phyloP scores from a whole-genome alignment of 768 basidiomycete species.

The Heimioporus sp. region DNA sequence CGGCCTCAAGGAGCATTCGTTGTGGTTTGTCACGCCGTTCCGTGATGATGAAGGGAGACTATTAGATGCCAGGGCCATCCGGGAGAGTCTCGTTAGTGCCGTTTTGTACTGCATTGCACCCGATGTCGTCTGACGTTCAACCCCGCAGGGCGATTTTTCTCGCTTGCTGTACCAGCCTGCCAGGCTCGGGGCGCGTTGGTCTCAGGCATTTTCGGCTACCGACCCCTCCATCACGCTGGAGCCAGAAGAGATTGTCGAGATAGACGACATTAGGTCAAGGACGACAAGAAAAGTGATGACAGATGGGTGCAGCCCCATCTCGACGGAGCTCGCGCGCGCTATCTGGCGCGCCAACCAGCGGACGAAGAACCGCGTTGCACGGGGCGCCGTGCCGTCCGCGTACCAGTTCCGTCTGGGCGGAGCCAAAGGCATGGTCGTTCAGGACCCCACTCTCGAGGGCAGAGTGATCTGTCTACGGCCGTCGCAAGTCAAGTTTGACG shows the following conservation, averaged over 20 bases:
- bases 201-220: slow-evolving; percentile 53
- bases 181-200: slow-evolving; percentile 50
- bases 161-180: slow-evolving; percentile 40
- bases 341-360: slow-evolving; percentile 38
- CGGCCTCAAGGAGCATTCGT: slow-evolving; percentile 47
- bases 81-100: slow-evolving; percentile 33
- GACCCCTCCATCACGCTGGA: slow-evolving; percentile 43
- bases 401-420: slow-evolving; percentile 46
- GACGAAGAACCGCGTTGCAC: slow-evolving; percentile 21
- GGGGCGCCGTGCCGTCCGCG: slow-evolving; percentile 35
- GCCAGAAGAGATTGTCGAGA: slow-evolving; percentile 31
- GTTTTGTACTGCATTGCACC: not conserved
- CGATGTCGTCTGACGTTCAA: slow-evolving; percentile 1
- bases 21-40: slow-evolving; percentile 50
- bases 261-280: slow-evolving; percentile 31
- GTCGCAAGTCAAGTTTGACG: slow-evolving; percentile 50
- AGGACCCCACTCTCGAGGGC: slow-evolving; percentile 38
- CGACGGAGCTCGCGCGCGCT: slow-evolving; percentile 31
- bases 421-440: slow-evolving; percentile 47
- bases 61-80: slow-evolving; percentile 28
- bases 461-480: slow-evolving; percentile 39
- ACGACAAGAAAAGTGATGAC: slow-evolving; percentile 38
- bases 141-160: slow-evolving; percentile 39
- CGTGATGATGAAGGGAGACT: slow-evolving; percentile 17
- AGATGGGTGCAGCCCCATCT: slow-evolving; percentile 51